Evolutionary conservation across 1,284 basidiomycete species (phyloP).

Genomic region (Cryptococcus amylolentus): DNA sequence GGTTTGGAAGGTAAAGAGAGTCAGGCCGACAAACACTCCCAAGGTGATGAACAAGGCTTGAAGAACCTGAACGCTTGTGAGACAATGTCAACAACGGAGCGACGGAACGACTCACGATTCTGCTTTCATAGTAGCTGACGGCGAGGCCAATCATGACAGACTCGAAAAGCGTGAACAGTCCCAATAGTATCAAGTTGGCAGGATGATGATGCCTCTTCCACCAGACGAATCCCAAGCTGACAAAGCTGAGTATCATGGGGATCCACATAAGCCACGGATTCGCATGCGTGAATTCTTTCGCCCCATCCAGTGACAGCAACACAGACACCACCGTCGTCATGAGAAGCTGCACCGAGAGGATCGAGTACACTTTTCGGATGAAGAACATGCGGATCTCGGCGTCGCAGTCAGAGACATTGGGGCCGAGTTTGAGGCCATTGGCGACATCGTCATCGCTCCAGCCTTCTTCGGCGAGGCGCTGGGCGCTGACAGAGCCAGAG

Average conservation of each 20-base stretch:
- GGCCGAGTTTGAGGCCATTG: conserved; percentile 49
- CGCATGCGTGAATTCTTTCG: conserved; percentile 36
- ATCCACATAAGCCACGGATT: conserved; percentile 47
- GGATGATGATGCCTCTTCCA: conserved; percentile 50
- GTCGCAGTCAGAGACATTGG: conserved; percentile 48
- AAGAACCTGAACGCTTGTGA: conserved; percentile 45
- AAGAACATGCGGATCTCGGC: conserved; percentile 47
- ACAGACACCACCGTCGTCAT: conserved; percentile 35
- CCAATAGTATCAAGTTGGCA: conserved; percentile 54
- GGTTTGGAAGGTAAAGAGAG: conserved; percentile 55
- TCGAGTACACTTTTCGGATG: conserved; percentile 48
- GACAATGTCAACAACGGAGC: background rate
- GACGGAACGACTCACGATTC: conserved; percentile 32
- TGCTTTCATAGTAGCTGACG: conserved; percentile 43
- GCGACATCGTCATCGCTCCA: conserved; percentile 37
- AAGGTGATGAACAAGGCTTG: conserved; percentile 56
- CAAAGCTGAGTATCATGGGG: conserved; percentile 46
- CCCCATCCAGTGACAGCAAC: conserved; percentile 28
- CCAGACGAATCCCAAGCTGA: conserved; percentile 41
- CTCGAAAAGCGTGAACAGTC: conserved; percentile 53
- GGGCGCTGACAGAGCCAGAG: conserved; percentile 24
- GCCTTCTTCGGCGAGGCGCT: conserved; percentile 45
- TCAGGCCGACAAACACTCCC: conserved; percentile 56
- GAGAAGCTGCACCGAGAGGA: conserved; percentile 45
- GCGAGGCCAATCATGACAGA: conserved; percentile 52